Evolutionary conservation across 176 grass and related monocot species (phyloP).

Genomic region (Carex pumila): DNA sequence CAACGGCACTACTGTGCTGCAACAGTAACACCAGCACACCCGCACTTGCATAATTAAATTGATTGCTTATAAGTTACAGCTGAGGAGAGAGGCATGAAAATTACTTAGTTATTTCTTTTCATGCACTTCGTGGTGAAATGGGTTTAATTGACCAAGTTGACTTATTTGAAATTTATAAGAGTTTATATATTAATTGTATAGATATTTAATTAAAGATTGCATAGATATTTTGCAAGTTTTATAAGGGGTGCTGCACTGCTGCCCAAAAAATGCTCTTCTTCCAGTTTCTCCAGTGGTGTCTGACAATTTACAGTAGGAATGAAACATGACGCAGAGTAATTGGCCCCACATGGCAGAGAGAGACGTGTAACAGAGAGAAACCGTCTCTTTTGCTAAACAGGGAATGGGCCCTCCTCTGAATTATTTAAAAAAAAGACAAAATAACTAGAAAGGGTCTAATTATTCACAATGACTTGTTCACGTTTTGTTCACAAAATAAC

Average conservation of each 20-base stretch:
- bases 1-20: background rate
- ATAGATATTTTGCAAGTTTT: background rate
- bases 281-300: constrained; percentile 3
- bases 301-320: background rate
- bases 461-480: too few relatives aligned
- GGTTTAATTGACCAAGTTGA: background rate
- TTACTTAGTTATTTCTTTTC: background rate
- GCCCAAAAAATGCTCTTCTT: background rate
- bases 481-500: too few relatives aligned
- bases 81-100: background rate
- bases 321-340: background rate
- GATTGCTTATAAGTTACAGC: background rate
- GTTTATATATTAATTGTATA: background rate
- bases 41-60: background rate
- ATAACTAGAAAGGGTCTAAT: too few relatives aligned
- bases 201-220: background rate
- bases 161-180: background rate
- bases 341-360: background rate
- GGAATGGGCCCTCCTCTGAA: too few relatives aligned
- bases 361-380: background rate
- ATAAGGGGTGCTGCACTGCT: background rate
- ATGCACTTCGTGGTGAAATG: background rate
- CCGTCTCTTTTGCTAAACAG: background rate
- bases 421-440: too few relatives aligned
- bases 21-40: background rate